Base-by-base conservation (phyloP, 768 basidiomycete species). In the Pleurotus sapidus region DNA sequence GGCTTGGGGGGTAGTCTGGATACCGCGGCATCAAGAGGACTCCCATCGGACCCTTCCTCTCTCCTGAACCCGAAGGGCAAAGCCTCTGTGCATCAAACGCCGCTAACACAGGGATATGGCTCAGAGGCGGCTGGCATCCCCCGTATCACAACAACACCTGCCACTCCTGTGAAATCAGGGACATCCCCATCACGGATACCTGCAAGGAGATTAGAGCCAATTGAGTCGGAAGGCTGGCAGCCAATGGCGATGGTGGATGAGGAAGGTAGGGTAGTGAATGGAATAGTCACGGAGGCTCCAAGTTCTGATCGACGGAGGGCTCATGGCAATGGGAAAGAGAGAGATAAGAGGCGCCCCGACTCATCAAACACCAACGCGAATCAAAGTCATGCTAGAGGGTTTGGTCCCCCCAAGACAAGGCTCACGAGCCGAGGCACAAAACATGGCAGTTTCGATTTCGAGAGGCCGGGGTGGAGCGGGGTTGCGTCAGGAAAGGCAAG, bases 401-500 rank as follows among this genome's bases (percentile, higher is more conserved):
- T 38, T 18, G 39, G 37, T 42, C 51, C 37, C 9, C 38, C 51
- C 14, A 54, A 54, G 24, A 43, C 17, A 18, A 37, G 42, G 23
- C 25, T 54, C 18, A 54, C 51, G 14, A 73, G 64, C 27, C 76
- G 79, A 49, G 71, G 80, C 1, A 80, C 74, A 42, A 86, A 87
- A 64, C 86, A 87, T 60, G 87, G 87, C 4, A 87, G 84, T 63
- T 89, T 90, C 66, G 88, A 90, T 64, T 89, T 90, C 61, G 89
- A 90, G 68, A 76, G 87, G 37, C 88, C 88, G 0, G 78, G 82
- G 0, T 77, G 77, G 75, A 72, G 70, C 18, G 60, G 55, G 54
- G 56, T 87, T 61, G 74, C 84, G 23, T 78, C 80, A 1, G 75
- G 77, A 4, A 77, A 76, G 57, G 71, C 68, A 20, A 73, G 72